phyloP scores from a whole-genome alignment of 805 yeast genomes.

The Metschnikowia vanudenii region DNA sequence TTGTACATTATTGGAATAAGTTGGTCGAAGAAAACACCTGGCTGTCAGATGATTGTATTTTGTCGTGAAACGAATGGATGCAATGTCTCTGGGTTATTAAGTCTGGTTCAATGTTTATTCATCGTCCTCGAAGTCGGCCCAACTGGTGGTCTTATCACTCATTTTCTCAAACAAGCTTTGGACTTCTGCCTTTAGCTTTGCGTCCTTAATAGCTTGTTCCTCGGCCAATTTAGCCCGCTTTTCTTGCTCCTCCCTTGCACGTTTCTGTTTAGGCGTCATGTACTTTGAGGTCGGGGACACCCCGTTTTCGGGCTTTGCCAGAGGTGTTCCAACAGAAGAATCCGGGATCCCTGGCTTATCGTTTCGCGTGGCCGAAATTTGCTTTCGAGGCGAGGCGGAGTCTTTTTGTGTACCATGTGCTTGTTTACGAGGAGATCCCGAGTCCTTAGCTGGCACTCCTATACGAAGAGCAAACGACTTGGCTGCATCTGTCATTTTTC shows the following conservation, averaged over 20 bases:
- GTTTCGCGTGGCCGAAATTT: neutral
- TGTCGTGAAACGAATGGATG: too few species aligned
- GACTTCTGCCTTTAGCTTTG: conserved; percentile 26
- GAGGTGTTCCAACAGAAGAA: neutral
- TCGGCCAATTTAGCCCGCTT: conserved; percentile 7
- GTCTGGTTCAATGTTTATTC: neutral
- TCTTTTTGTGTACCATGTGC: neutral
- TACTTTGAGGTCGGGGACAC: conserved; percentile 3
- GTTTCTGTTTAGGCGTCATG: conserved; percentile 14
- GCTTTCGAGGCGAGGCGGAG: neutral
- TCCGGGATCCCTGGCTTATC: neutral
- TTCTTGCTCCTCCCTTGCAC: conserved; percentile 8
- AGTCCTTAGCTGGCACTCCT: conserved; percentile 13
- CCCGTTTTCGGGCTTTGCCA: neutral
- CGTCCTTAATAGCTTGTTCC: conserved; percentile 18
- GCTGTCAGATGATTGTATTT: too few species aligned
- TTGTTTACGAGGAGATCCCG: neutral
- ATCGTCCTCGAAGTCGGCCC: conserved; percentile 36
- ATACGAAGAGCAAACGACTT: conserved; percentile 33
- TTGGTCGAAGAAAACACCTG: too few species aligned
- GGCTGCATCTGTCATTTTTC: conserved; percentile 30
- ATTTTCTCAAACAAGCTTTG: conserved; percentile 28
- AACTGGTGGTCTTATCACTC: conserved; percentile 27
- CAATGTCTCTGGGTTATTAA: too few species aligned
- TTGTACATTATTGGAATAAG: too few species aligned